Base-by-base conservation (phyloP, 2,329 filamentous ascomycete species). In the Colletotrichum orchidophilum region DNA sequence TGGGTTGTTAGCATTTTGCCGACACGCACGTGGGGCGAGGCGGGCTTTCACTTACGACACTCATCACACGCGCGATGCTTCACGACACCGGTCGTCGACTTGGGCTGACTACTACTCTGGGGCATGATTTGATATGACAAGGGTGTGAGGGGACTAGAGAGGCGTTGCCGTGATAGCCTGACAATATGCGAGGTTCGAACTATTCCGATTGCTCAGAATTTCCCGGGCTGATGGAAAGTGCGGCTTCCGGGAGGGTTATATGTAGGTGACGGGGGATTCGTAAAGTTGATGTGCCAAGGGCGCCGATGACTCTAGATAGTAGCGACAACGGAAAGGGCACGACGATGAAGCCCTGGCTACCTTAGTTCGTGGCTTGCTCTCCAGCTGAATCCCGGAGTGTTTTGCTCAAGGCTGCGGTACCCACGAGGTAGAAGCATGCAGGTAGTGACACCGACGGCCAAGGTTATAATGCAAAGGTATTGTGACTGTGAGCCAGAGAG, bases 11-110 rank as follows among this genome's bases (percentile, higher is more conserved):
- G 67, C 73, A 52, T 12, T 6, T 50, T 21, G 33, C 55, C 49
- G 6, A 64, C 26, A 27, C 18, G 3, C 2, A 50, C 12, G 35
- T 49, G 18, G 6, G 24, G 11, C 24, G 42, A 33, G 49, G 39
- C 11, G 46, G 62, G 27, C n/a, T 21, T 50, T 61, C 49, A 85
- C 88, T 80, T 85, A 92, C 90, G 86, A 80, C 90, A 92, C 79
- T 91, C 90, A 79, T 92, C 90, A 79, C 90, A 92, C 72, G 90
- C 90, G 58, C 89, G 85, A 73, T 88, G 88, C 76, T 89, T 91
- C 71, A 82, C 77, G 71, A 79, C 74, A 61, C 73, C 75, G 53
- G 72, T 63, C 26, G 63, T 63, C 33, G 71, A 64, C 59, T 70
- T 63, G 65, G 61, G 29, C 62, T 70, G 71, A 62, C 55, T 54